Evolutionary conservation across 345 rosid species (phyloP).

Genomic region (Lepidium sativum): DNA sequence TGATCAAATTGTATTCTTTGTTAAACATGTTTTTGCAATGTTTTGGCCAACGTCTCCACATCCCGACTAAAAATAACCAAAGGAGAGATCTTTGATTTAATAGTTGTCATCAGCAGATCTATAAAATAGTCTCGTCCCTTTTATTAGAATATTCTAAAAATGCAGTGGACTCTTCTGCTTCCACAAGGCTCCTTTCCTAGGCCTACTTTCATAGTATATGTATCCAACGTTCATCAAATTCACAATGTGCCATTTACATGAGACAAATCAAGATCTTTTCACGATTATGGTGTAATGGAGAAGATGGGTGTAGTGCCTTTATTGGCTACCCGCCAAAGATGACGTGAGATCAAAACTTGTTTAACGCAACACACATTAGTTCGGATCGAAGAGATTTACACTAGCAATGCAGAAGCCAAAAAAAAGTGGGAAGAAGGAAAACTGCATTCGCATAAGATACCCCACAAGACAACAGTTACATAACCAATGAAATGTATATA

Average conservation of each 20-base stretch:
- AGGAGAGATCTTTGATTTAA: not conserved
- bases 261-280: not conserved
- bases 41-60: slow-evolving; percentile 13
- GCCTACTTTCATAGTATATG: slow-evolving; percentile 3
- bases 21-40: slow-evolving; percentile 7
- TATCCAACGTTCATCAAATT: not conserved
- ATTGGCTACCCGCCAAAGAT: too few species aligned
- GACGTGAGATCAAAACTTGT: not conserved
- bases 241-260: not conserved
- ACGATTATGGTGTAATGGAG: not conserved
- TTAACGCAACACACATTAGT: not conserved
- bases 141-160: slow-evolving; percentile 28
- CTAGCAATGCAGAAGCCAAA: not conserved
- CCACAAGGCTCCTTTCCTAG: not conserved
- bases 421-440: slow-evolving; percentile 3
- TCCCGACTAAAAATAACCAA: slow-evolving; percentile 20
- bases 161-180: slow-evolving; percentile 14
- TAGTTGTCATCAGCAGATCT: slow-evolving; percentile 20
- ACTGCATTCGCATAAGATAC: slow-evolving; percentile 14
- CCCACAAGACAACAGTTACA: not conserved
- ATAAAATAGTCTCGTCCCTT: slow-evolving; percentile 16
- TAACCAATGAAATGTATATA: not conserved
- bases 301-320: not conserved
- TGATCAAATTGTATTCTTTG: not conserved
- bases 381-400: not conserved